Percentiles rank a stretch among this genome's conserved stretches.
phyloP scores from a whole-genome alignment of 2,329 filamentous ascomycete genomes.

The Paracoccidioides lutzii region DNA sequence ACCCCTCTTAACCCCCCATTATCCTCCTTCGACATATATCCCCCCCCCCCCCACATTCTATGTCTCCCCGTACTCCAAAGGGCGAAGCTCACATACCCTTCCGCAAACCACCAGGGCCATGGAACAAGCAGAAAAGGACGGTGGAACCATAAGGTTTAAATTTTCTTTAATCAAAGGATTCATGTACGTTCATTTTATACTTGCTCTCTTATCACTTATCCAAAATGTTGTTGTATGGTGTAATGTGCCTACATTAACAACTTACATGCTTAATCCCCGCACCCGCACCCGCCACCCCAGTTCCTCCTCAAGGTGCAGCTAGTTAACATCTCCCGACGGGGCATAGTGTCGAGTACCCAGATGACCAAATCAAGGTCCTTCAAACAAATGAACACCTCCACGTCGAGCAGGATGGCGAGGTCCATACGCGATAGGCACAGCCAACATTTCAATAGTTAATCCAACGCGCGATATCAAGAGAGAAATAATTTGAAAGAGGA shows the following conservation, averaged over 20 bases:
- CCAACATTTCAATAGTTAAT: too few species aligned
- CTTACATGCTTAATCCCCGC: neutral
- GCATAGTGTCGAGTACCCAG: conserved; percentile 57
- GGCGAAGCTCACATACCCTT: conserved; percentile 2
- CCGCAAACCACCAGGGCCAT: conserved; percentile 48
- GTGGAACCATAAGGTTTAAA: conserved; percentile 72
- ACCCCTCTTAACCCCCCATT: neutral
- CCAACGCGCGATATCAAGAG: too few species aligned
- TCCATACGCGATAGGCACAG: conserved; percentile 53
- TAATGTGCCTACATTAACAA: too few species aligned
- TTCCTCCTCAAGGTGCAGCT: neutral
- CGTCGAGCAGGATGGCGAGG: conserved; percentile 61
- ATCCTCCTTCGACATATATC: neutral
- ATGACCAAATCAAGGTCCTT: conserved; percentile 54
- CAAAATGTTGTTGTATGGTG: neutral
- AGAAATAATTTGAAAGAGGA: too few species aligned
- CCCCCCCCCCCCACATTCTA: conserved; percentile 8
- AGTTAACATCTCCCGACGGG: neutral
- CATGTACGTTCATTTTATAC: conserved; percentile 43
- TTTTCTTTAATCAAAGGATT: conserved; percentile 86
- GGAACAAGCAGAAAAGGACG: conserved; percentile 58
- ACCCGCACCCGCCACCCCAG: neutral
- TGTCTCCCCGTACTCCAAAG: neutral
- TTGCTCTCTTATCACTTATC: neutral
- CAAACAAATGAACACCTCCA: conserved; percentile 58